Base-by-base conservation (phyloP, 257 asterid species). In the Cynanchum wilfordii region DNA sequence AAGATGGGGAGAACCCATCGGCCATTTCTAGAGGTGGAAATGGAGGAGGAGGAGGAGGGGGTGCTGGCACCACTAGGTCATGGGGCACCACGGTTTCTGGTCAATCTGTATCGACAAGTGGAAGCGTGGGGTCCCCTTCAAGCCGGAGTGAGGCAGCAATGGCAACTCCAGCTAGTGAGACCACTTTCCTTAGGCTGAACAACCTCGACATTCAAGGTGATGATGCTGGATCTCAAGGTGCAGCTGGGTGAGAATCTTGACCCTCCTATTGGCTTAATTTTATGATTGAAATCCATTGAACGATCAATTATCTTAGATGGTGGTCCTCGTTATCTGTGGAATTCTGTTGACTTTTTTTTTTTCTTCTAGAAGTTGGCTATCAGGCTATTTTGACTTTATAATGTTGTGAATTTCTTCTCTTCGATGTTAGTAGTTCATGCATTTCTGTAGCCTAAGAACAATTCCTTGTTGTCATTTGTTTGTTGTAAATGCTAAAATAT, bases 81-180 rank as follows among this genome's bases (percentile, higher is more conserved):
- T 88, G 95, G 95, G 97, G 97, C 13, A 88, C 96, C 57, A 83
- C 95, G 44, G 82, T 81, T 76, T 91, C 99, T 25, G 97, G 99
- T 71, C 99, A 94, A 79, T 94, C 99, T 4, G 80, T 89, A 75
- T 91, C 97, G 20, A 94, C 97, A 13, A 94, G 99, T 77, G 92
- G 97, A 36, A 94, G 99, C 44, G 82, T 89, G 52, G 99, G 99
- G 51, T 89, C 99, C 7, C 99, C 98, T 2, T 93, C 96, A 10
- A 89, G 92, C 84, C 87, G 96, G 76, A 90, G 97, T 78, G 98
- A 93, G 85, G 89, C 92, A 10, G 96, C 94, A 13, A 66, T 82
- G 81, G 86, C 91, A 25, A 82, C 92, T 10, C 86, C 96, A 1
- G 91, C 86, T 65, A 84, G 88, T 66, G 98, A 89, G 33, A 87